These are phyloP conservation scores for Gossypium davidsonii DNA, from an alignment of 441 rosid species.

Conservation along the genomic window DNA sequence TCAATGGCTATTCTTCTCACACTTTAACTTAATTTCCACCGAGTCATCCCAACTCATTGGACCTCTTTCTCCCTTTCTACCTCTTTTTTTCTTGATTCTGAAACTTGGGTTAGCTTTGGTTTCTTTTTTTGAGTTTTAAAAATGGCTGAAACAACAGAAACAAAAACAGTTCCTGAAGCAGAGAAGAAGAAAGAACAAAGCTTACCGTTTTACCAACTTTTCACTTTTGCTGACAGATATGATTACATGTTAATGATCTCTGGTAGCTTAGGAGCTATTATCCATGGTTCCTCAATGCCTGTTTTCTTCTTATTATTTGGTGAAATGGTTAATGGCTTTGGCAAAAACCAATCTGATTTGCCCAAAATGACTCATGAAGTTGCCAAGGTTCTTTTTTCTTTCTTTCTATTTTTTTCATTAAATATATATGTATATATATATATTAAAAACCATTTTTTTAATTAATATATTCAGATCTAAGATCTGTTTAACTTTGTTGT, in stretches of 20 bases:
- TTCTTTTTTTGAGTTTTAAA: background rate
- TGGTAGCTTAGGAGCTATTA: slow-evolving; percentile 80
- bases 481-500: slow-evolving; percentile 25
- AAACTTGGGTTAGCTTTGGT: slow-evolving; percentile 2
- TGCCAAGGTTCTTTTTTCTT: slow-evolving; percentile 40
- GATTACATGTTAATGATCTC: slow-evolving; percentile 70
- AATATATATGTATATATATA: background rate
- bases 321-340: slow-evolving; percentile 95
- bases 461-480: slow-evolving; percentile 37
- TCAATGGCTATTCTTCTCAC: slow-evolving; percentile 9
- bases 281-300: slow-evolving; percentile 96
- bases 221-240: slow-evolving; percentile 84
- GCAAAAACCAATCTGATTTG: slow-evolving; percentile 87
- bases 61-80: slow-evolving; percentile 10
- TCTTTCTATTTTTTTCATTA: background rate
- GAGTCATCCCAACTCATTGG: slow-evolving; percentile 5
- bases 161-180: slow-evolving; percentile 56
- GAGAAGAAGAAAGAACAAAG: slow-evolving; percentile 93
- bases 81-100: background rate
- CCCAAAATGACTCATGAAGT: slow-evolving; percentile 85
- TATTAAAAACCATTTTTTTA: background rate
- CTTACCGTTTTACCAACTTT: slow-evolving; percentile 82
- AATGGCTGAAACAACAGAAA: slow-evolving; percentile 66
- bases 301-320: slow-evolving; percentile 88
- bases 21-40: slow-evolving; percentile 10